A percentile compares a stretch with the other conserved stretches of the same genome.
These are phyloP conservation scores for Inosperma sp. DNA, from an alignment of 768 basidiomycete genomes.

Conservation along the genomic window DNA sequence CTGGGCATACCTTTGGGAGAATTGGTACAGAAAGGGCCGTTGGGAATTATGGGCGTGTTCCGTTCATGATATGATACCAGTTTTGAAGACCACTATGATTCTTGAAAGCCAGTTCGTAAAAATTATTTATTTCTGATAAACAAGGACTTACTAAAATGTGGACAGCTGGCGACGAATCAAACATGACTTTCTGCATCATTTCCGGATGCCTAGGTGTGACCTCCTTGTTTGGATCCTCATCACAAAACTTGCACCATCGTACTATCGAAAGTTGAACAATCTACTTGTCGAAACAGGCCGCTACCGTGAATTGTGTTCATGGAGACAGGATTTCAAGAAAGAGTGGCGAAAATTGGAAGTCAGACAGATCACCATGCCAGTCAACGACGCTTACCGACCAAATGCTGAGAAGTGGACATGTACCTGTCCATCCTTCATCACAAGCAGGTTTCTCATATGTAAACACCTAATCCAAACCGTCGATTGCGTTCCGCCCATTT, in stretches of 20 bases:
- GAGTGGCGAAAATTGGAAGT: constrained; percentile 15
- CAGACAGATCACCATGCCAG: constrained; percentile 15
- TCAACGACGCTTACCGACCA: constrained; percentile 18
- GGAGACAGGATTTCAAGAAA: constrained; percentile 19
- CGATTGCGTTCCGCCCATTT: constrained; percentile 15
- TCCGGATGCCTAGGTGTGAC: constrained; percentile 18
- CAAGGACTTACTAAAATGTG: neutral
- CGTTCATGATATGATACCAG: constrained; percentile 15
- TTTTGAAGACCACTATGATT: constrained; percentile 28
- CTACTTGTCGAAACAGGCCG: constrained; percentile 11
- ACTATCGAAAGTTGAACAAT: constrained; percentile 19
- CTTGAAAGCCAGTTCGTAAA: constrained; percentile 24
- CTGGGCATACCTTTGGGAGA: too few relatives aligned
- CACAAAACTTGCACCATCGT: constrained; percentile 15
- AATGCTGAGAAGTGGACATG: constrained; percentile 14
- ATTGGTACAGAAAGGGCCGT: too few relatives aligned
- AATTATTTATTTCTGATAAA: neutral
- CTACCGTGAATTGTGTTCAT: constrained; percentile 17
- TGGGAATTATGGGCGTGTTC: constrained; percentile 28
- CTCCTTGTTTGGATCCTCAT: constrained; percentile 21
- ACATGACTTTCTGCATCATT: constrained; percentile 23
- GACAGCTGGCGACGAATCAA: constrained; percentile 32
- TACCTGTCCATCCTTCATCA: constrained; percentile 13
- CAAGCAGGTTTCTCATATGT: constrained; percentile 17
- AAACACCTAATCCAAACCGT: constrained; percentile 18